Evolutionary conservation across 768 basidiomycete genomes (phyloP).

Genomic region (Tricholoma matsutake): DNA sequence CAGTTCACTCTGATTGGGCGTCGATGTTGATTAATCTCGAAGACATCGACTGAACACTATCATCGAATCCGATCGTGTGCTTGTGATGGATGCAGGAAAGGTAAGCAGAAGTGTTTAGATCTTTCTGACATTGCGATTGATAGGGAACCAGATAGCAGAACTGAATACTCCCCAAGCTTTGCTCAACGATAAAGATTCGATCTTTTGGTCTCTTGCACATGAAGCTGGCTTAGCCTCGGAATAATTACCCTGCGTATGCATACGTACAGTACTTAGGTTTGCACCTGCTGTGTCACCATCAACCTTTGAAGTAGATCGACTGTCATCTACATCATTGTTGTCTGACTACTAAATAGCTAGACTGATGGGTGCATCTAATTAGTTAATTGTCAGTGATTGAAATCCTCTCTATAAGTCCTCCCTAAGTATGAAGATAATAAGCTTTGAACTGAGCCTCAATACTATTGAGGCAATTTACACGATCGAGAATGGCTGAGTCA

Average conservation of each 20-base stretch:
- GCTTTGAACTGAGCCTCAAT: no score
- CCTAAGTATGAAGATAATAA: no score
- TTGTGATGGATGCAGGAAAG: conserved; percentile 80
- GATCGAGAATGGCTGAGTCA: no score
- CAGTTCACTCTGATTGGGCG: background rate
- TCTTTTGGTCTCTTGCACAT: conserved; percentile 60
- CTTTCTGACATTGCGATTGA: background rate
- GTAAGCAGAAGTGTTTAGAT: conserved; percentile 31
- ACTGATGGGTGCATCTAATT: no score
- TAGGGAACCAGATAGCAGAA: conserved; percentile 56
- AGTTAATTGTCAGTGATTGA: no score
- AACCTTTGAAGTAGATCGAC: no score
- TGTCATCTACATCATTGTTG: no score
- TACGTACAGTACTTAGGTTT: no score
- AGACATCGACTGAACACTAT: conserved; percentile 85
- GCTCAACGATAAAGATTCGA: conserved; percentile 51
- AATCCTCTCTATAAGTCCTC: no score
- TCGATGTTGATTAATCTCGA: background rate
- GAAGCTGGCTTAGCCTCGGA: conserved; percentile 52
- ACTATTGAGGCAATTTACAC: no score
- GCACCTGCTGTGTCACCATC: no score
- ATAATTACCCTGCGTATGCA: background rate
- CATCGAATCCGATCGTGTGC: conserved; percentile 72
- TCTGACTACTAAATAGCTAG: no score
- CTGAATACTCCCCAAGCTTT: conserved; percentile 69